phyloP scores from a whole-genome alignment of 192 early-diverging fungal species.

The Thamnidium elegans region DNA sequence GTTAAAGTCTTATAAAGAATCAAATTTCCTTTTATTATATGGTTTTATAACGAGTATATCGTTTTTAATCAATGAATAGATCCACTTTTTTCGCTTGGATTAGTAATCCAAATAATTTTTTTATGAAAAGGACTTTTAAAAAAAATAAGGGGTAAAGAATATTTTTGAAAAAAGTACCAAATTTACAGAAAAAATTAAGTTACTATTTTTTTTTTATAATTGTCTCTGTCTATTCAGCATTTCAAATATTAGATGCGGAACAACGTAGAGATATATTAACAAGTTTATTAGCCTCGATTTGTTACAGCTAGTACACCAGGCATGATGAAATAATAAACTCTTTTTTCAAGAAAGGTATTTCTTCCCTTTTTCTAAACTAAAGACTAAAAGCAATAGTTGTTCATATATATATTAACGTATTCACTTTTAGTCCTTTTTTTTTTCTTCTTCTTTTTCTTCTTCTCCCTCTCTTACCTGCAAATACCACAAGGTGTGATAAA shows the following conservation, averaged over 20 bases:
- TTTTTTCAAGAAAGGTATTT: constrained; percentile 3
- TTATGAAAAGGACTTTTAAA: too few species aligned
- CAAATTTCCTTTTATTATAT: too few species aligned
- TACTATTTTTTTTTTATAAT: too few species aligned
- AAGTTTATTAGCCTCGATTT: constrained; percentile 25
- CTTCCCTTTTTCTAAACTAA: constrained; percentile 59
- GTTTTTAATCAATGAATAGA: too few species aligned
- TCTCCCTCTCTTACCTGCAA: constrained; percentile 26
- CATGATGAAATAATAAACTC: constrained; percentile 16
- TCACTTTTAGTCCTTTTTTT: neutral
- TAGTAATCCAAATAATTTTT: too few species aligned
- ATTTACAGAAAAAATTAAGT: too few species aligned
- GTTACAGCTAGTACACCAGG: constrained; percentile 17
- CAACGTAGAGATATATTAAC: constrained; percentile 32
- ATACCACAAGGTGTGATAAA: constrained; percentile 46
- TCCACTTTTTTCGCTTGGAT: too few species aligned
- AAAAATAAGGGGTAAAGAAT: too few species aligned
- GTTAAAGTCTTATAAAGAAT: too few species aligned
- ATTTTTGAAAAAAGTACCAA: too few species aligned
- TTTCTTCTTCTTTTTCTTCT: neutral
- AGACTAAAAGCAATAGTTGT: constrained; percentile 67
- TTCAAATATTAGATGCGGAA: constrained; percentile 16
- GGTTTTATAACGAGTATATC: too few species aligned
- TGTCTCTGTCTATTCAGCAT: constrained; percentile 42
- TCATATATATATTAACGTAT: constrained; percentile 42